phyloP scores from a whole-genome alignment of 768 basidiomycete species.

The Leccinum incarnatum region DNA sequence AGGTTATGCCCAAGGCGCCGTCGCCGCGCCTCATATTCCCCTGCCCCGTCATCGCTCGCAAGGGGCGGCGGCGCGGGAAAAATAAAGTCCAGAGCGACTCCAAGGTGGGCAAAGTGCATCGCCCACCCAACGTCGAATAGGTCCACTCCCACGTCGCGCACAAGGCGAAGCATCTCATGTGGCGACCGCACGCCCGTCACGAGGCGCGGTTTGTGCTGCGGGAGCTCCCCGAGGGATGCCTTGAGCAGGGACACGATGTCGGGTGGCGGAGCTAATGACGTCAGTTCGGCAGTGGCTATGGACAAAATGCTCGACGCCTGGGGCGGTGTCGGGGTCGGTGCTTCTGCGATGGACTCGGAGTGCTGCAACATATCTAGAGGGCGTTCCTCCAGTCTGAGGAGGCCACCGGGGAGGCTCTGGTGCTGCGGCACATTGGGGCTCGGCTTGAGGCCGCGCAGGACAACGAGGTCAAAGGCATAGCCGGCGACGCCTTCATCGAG shows the following conservation, averaged over 20 bases:
- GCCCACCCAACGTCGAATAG: conserved; percentile 76
- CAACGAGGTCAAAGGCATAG: conserved; percentile 67
- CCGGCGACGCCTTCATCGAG: conserved; percentile 71
- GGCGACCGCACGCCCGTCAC: conserved; percentile 57
- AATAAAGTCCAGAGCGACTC: conserved; percentile 74
- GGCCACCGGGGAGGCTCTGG: conserved; percentile 9
- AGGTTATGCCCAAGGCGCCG: conserved; percentile 66
- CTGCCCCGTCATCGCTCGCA: background rate
- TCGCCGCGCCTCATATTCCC: background rate
- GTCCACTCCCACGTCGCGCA: conserved; percentile 67
- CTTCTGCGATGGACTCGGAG: conserved; percentile 6
- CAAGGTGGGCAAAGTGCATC: conserved; percentile 60
- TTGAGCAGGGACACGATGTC: conserved; percentile 44
- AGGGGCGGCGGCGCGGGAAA: conserved; percentile 55
- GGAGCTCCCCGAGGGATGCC: conserved; percentile 57
- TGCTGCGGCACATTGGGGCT: conserved; percentile 15
- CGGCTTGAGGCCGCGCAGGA: conserved; percentile 34
- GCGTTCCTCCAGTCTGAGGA: conserved; percentile 16
- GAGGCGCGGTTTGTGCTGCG: conserved; percentile 59
- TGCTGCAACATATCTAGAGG: conserved; percentile 13
- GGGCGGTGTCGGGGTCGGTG: conserved; percentile 11
- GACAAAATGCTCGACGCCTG: conserved; percentile 7
- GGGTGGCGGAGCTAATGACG: background rate
- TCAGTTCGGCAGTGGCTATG: background rate
- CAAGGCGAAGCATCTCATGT: conserved; percentile 70